phyloP scores from a whole-genome alignment of 2,329 filamentous ascomycete genomes.

The Fusarium tricinctum region DNA sequence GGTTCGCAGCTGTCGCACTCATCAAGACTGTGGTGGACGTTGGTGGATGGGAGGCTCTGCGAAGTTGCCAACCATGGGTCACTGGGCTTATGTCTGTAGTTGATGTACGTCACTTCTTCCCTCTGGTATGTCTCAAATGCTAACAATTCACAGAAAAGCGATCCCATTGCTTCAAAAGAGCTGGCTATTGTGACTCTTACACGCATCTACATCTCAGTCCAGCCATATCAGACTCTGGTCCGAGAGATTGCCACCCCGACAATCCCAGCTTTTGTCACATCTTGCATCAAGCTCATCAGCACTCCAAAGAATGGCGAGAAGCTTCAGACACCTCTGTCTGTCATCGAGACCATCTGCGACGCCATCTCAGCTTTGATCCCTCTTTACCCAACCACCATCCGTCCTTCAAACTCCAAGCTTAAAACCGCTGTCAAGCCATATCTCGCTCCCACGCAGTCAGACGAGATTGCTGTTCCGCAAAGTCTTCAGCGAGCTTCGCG shows the following conservation, averaged over 20 bases:
- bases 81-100: slow-evolving; percentile 80
- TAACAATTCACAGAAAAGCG: slow-evolving; percentile 73
- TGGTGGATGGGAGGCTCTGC: slow-evolving; percentile 86
- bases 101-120: slow-evolving; percentile 65
- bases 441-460: slow-evolving; percentile 74
- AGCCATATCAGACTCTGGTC: slow-evolving; percentile 84
- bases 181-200: slow-evolving; percentile 82
- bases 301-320: slow-evolving; percentile 53
- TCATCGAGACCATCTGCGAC: slow-evolving; percentile 78
- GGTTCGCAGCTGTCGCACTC: slow-evolving; percentile 82
- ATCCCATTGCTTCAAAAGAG: slow-evolving; percentile 80
- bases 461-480: slow-evolving; percentile 62
- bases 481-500: slow-evolving; percentile 71
- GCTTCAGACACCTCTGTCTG: slow-evolving; percentile 56
- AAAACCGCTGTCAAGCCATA: slow-evolving; percentile 70
- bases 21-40: slow-evolving; percentile 86
- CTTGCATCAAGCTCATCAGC: slow-evolving; percentile 77
- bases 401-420: slow-evolving; percentile 80
- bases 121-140: slow-evolving; percentile 15
- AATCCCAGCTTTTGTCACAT: slow-evolving; percentile 79
- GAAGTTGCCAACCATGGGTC: slow-evolving; percentile 81
- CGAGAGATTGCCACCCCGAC: slow-evolving; percentile 90
- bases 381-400: slow-evolving; percentile 86
- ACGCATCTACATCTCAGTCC: slow-evolving; percentile 85
- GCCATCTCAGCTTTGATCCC: slow-evolving; percentile 80